Percentiles rank a stretch among this genome's conserved stretches.
Conservation (phyloP, 1,284 basidiomycete genomes). For the Sanghuangporus baumii region DNA sequence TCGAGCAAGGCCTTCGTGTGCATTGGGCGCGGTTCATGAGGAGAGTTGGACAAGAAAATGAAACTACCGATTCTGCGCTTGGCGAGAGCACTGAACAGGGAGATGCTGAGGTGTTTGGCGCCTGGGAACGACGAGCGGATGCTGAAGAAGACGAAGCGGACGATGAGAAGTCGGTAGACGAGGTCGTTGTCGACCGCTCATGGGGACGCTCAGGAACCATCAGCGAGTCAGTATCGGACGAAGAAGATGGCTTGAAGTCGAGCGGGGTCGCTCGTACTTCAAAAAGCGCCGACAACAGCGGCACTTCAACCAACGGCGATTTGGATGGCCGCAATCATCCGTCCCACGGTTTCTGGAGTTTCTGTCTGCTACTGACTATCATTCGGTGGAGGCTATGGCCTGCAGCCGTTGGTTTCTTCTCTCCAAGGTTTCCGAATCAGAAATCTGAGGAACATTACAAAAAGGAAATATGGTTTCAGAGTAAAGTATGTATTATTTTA, state of each 20-base stretch:
- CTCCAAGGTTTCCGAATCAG: conserved; percentile 48
- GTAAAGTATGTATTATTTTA: conserved; percentile 32
- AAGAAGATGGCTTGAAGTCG: conserved; percentile 36
- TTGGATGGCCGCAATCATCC: conserved; percentile 26
- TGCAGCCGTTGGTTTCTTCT: conserved; percentile 44
- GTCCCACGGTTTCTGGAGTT: conserved; percentile 28
- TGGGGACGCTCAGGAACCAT: conserved; percentile 48
- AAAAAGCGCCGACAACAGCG: conserved; percentile 17
- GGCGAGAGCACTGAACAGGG: conserved; percentile 4
- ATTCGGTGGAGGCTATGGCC: conserved; percentile 40
- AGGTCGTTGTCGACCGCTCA: conserved; percentile 65
- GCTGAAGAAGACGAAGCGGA: conserved; percentile 29
- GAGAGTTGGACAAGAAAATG: conserved; percentile 7
- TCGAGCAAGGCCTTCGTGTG: conserved; percentile 8
- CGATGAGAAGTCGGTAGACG: conserved; percentile 43
- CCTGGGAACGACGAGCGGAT: conserved; percentile 18
- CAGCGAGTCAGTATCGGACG: conserved; percentile 48
- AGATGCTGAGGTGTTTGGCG: neutral
- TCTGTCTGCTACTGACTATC: conserved; percentile 26
- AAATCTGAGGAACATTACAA: conserved; percentile 55
- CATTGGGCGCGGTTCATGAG: conserved; percentile 16
- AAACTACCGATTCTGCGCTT: conserved; percentile 6
- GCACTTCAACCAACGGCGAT: conserved; percentile 30
- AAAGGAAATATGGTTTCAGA: conserved; percentile 46
- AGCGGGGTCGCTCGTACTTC: conserved; percentile 30